Evolutionary conservation across 352 stramenopile species (phyloP), one percentile per base, ranked within the genome.

Genomic region (Globisporangium cylindrosporum): DNA sequence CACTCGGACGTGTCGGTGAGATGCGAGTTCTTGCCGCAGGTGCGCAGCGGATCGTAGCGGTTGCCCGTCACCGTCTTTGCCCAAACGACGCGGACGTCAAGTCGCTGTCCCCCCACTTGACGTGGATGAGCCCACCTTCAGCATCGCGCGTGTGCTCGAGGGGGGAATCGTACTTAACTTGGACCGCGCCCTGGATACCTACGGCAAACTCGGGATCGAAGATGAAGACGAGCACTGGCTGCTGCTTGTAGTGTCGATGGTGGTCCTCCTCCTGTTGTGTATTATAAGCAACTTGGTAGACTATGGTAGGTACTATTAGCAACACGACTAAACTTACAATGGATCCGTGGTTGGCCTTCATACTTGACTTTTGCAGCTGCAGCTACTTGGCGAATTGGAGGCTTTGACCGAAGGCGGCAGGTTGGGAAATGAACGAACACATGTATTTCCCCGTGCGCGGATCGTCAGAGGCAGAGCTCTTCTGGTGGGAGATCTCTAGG

Each of bases 41-140:
- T 78, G n/a, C 75, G 74, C 24, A 80, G 64, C 18, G 79, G 82
- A 60, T 89, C 80, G 68, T 88, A 89, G 71, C 86, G 79, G 72
- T 88, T 89, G 36, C 77, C 79, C 0, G 76, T 80, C 32, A 73
- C 24, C 0, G 43, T 24, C 64, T 86, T 69, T 1, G 49, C 66
- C 66, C 34, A 57, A 88, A 74, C 54, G 75, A 82, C 22, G 73
- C 76, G 15, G 73, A 81, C 25, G 73, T 62, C 27, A 62, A 25
- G 6, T 5, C 56, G 4, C 65, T 62, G 61, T 73, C 65, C 32
- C 62, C 64, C 76, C 78, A 88, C 65, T 84, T 83, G 70, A 78
- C 73, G 68, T 86, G 76, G 68, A 86, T 88, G 70, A 29, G 27
- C 27, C 15, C 2, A 29, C 54, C 1, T 34, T 41, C 18, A 43